Evolutionary conservation across 176 grass and related monocot genomes (phyloP), one percentile per base, ranked within the genome.

Genomic region (Secale cereale): DNA sequence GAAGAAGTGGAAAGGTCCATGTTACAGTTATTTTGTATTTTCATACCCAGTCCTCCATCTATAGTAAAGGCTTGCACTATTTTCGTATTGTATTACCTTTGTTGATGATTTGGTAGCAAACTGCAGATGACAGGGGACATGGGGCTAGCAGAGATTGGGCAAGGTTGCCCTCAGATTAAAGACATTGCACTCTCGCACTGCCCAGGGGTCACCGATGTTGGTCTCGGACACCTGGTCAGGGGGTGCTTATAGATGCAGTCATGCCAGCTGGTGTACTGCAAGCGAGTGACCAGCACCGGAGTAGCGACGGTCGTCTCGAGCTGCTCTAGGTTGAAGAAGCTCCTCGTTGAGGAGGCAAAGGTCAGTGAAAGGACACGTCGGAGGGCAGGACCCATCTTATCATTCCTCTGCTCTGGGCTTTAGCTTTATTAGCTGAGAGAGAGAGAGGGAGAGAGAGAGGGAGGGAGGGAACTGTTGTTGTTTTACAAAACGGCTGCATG

Each of bases 261-360:
- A 11, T 88, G 86, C 73, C 81, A 94, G 61, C 88, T 98, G 87
- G 95, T 94, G 41, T 94, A 94, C 33, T 98, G 95, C 62, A 78
- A 83, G 26, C 85, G 26, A 32, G 79, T 98, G 85, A 94, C 86
- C 22, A 74, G 84, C 20, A 76, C 85, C 12, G 92, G 95, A 29
- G 86, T 98, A n/a, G 92, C 95, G 3, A 98, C 92, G 3, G 17
- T 98, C 5, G 27, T 94, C 71, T 94, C 95, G 1, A 85, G 85
- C 77, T 93, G 91, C 88, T 28, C 90, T 66, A 89, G 84, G 82
- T 64, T 98, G 84, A 98, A 94, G 81, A 94, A 91, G 52, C 79
- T 98, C 73, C 86, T 94, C 1, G 86, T 98, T 5, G 95, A 98
- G 87, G 91, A 91, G 80, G 84, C 89, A 78, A 98, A 98, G 81